phyloP scores from a whole-genome alignment of 257 asterid genomes.

The Leptodermis oblonga region DNA sequence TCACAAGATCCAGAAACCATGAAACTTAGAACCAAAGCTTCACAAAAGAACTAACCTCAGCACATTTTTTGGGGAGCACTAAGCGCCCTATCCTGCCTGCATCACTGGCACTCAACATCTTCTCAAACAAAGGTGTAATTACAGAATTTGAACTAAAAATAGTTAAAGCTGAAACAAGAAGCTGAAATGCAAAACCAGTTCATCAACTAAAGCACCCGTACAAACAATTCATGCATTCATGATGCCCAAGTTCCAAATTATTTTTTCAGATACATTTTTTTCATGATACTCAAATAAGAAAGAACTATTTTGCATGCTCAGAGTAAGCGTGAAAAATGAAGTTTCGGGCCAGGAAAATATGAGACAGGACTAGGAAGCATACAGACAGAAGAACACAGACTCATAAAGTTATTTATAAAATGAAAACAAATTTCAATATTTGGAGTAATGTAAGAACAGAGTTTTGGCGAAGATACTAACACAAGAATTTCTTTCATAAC shows the following conservation, averaged over 20 bases:
- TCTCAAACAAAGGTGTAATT: conserved; percentile 84
- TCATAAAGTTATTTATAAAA: background rate
- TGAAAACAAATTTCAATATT: background rate
- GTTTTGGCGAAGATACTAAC: background rate
- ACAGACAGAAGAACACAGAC: background rate
- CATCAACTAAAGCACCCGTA: background rate
- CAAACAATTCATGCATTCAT: background rate
- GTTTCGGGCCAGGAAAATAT: background rate
- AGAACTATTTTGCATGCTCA: background rate
- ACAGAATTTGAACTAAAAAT: conserved; percentile 58
- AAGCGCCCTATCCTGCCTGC: conserved; percentile 93
- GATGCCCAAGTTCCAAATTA: too few species aligned
- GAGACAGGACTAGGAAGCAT: background rate
- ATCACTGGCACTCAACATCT: conserved; percentile 91
- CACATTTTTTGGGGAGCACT: conserved; percentile 92
- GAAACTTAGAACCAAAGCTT: background rate
- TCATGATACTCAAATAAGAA: background rate
- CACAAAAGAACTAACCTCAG: conserved; percentile 62
- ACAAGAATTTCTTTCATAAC: background rate
- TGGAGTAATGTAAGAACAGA: background rate
- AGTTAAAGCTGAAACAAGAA: conserved; percentile 39
- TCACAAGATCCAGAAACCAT: background rate
- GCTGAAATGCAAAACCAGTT: background rate
- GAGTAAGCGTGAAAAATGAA: background rate
- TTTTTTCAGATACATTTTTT: background rate